Base-by-base conservation (phyloP, 1,284 basidiomycete species). In the Coniophora puteana region DNA sequence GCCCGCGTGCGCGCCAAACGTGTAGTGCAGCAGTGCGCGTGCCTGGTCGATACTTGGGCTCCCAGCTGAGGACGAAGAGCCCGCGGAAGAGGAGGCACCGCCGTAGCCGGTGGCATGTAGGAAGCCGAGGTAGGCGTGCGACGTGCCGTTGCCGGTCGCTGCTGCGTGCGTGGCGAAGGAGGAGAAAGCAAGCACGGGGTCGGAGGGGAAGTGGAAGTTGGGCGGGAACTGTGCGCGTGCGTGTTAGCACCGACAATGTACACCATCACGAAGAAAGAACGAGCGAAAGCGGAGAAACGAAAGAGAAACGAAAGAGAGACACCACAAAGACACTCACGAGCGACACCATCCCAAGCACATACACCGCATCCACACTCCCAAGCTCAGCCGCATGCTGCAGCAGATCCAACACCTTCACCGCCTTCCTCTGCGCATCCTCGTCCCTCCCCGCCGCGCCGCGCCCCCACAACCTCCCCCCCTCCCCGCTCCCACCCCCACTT, bases 21-120 rank as follows among this genome's bases (percentile, higher is more conserved):
- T 95, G 59, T 94, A 93, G 59, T 97, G 91, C 0, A 98, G 68
- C 44, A 95, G 80, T 0, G 95, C 91, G 62, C 83, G 79, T 8
- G 74, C 78, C 60, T 86, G 82, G 51, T 87, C 72, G 2, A 80
- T 66, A n/a, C n/a, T n/a, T n/a, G n/a, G n/a, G n/a, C n/a, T n/a
- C n/a, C n/a, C n/a, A n/a, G n/a, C n/a, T n/a, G n/a, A n/a, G n/a
- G n/a, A n/a, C n/a, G n/a, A n/a, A n/a, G n/a, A n/a, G n/a, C n/a
- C n/a, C n/a, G n/a, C n/a, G n/a, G n/a, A n/a, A 1, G 74, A 69
- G n/a, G 87, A 81, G 2, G 84, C 69, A 27, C 75, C 73, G 33
- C 77, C 81, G 50, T 93, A 90, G 1, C 91, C 93, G 1, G 91
- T 87, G 5, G 90, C 76, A 55, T 95, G 69, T 60, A 96, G 89